Conservation (phyloP, 139 green algal genomes). For the Micractinium conductrix region DNA sequence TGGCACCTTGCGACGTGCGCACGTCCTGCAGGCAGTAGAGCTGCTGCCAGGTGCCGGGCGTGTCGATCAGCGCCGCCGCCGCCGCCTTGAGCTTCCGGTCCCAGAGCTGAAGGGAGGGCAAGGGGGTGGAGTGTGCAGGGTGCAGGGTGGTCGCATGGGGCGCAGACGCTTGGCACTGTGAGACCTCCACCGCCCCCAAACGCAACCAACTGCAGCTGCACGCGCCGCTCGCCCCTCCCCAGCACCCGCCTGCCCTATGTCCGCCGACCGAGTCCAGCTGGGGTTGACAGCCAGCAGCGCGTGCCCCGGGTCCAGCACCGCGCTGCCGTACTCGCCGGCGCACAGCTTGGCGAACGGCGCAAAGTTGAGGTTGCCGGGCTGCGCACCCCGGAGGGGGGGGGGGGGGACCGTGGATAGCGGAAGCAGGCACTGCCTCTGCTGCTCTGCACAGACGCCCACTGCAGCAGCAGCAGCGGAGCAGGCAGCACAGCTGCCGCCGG, state of each 20-base stretch:
- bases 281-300: constrained; percentile 32
- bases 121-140: too few species aligned
- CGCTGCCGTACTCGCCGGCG: constrained; percentile 26
- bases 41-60: constrained; percentile 9
- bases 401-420: not conserved
- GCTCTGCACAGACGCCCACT: not conserved
- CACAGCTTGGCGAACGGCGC: constrained; percentile 32
- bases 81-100: constrained; percentile 19
- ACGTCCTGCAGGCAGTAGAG: constrained; percentile 29
- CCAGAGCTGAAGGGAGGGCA: constrained; percentile 7
- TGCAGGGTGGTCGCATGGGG: too few species aligned
- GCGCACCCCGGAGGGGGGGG: not conserved
- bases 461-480: not conserved
- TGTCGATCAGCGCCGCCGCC: constrained; percentile 30
- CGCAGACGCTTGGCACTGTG: too few species aligned
- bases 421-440: too few species aligned
- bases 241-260: constrained; percentile 18
- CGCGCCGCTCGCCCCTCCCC: too few species aligned
- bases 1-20: constrained; percentile 25
- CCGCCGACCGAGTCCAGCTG: not conserved
- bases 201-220: too few species aligned
- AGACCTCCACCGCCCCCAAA: too few species aligned
- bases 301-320: constrained; percentile 22
- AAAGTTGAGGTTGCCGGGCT: constrained; percentile 31
- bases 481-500: not conserved